phyloP scores from a whole-genome alignment of 192 early-diverging fungal species.

The Dissophora ornata region DNA sequence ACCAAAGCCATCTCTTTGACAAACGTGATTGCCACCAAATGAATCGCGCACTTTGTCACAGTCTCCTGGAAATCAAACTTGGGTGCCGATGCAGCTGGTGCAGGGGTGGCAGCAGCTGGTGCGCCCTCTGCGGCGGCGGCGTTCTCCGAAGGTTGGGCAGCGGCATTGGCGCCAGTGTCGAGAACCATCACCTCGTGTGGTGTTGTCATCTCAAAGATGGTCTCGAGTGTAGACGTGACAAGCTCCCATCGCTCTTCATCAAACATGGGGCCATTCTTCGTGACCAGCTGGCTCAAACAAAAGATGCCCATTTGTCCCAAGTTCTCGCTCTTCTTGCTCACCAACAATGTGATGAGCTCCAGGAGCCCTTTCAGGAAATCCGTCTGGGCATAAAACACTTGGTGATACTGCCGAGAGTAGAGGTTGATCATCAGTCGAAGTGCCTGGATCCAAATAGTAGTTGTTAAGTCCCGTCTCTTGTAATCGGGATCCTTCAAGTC shows the following conservation, averaged over 20 bases:
- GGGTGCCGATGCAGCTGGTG: neutral
- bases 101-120: neutral
- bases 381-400: slow-evolving; percentile 77
- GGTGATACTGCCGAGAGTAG: slow-evolving; percentile 78
- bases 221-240: slow-evolving; percentile 74
- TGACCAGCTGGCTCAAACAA: slow-evolving; percentile 91
- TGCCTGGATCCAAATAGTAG: slow-evolving; percentile 92
- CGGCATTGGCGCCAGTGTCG: slow-evolving; percentile 23
- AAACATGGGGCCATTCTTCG: slow-evolving; percentile 77
- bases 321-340: slow-evolving; percentile 81
- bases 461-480: slow-evolving; percentile 86
- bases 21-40: slow-evolving; percentile 90
- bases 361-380: slow-evolving; percentile 86
- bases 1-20: slow-evolving; percentile 81
- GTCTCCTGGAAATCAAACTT: slow-evolving; percentile 84
- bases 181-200: slow-evolving; percentile 79
- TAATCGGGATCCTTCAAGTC: slow-evolving; percentile 83
- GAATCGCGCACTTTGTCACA: slow-evolving; percentile 91
- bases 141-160: neutral
- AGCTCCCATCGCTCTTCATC: slow-evolving; percentile 80
- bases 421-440: slow-evolving; percentile 88
- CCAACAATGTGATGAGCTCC: slow-evolving; percentile 61
- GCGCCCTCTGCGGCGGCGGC: neutral
- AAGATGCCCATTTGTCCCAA: slow-evolving; percentile 89
- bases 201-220: slow-evolving; percentile 87